Base-by-base conservation (phyloP, 345 rosid genomes). In the Jatropha curcas region DNA sequence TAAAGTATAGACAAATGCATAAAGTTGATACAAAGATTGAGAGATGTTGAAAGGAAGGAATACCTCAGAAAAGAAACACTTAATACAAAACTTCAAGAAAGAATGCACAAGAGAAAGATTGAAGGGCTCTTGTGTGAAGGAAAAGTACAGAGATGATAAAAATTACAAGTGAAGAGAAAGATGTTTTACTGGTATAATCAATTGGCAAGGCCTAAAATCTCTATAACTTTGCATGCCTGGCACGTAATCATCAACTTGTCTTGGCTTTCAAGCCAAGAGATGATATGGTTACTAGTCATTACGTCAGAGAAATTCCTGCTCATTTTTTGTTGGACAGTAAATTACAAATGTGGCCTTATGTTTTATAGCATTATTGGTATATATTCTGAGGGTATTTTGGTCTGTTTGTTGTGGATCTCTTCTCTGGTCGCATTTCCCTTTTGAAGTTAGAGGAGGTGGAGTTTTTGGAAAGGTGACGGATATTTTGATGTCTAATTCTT, bases 231-330 rank as follows among this genome's bases (percentile, higher is more conserved):
- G 87, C 90, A 85, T 84, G 91, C 68, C 72, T 81, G 89, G 80
- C 86, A 89, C 73, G 95, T 76, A 82, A 88, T 72, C 75, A 86
- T 83, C 89, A 84, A 71, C 37, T 35, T 84, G 66, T 58, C 93
- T 93, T 93, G 74, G 85, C 93, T 88, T 91, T 22, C 22, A 89
- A 93, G 93, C 84, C 83, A 93, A 87, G 87, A n/a, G 72, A 89
- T 58, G 16, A 67, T 51, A 25, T 77, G 39, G 39, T 12, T 64
- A 24, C 33, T 19, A 2, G 10, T 53, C 6, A 52, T n/a, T 71
- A 50, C 68, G 35, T 61, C 70, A 41, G 72, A 69, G 73, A 73
- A 67, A 41, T 65, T 61, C 51, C 65, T 37, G 74, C 53, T 43
- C 68, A 53, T 31, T 34, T 66, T 31, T 53, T 61, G 1, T 60